Conservation (phyloP, 495 filamentous ascomycete species). For the Haplographium delicatum region DNA sequence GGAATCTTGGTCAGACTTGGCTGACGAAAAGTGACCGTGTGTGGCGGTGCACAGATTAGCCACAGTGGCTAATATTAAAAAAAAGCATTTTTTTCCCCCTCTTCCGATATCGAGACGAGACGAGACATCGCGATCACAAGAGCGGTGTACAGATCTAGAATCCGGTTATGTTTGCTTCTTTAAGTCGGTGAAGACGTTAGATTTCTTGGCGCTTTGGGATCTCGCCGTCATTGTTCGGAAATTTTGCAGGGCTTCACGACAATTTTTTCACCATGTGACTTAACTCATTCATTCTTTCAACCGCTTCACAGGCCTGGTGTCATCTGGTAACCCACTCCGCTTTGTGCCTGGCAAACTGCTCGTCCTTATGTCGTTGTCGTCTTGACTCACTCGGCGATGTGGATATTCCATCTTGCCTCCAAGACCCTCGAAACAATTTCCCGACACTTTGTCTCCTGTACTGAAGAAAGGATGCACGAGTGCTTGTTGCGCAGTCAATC, state of each 20-base stretch:
- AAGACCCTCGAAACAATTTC: slow-evolving; percentile 78
- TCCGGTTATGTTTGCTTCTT: too few species aligned
- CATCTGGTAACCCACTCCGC: slow-evolving; percentile 80
- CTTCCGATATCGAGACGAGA: too few species aligned
- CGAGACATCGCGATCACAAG: too few species aligned
- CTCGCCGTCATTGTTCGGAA: too few species aligned
- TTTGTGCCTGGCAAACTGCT: slow-evolving; percentile 90
- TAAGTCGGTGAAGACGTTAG: too few species aligned
- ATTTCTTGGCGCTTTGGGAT: neutral
- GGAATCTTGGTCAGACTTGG: too few species aligned
- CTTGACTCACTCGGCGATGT: slow-evolving; percentile 79
- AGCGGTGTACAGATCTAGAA: neutral
- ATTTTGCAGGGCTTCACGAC: neutral
- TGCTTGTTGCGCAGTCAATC: slow-evolving; percentile 79
- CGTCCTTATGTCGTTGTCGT: slow-evolving; percentile 89
- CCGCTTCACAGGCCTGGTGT: slow-evolving; percentile 64
- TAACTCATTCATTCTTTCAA: slow-evolving; percentile 47
- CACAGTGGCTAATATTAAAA: too few species aligned
- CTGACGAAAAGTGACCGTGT: too few species aligned
- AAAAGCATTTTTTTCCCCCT: too few species aligned
- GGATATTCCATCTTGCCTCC: slow-evolving; percentile 80
- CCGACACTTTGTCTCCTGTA: slow-evolving; percentile 54
- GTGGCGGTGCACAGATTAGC: too few species aligned
- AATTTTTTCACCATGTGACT: too few species aligned
- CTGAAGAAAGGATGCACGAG: slow-evolving; percentile 85